Base-by-base conservation (phyloP, 257 asterid species). In the Scutellaria barbata region DNA sequence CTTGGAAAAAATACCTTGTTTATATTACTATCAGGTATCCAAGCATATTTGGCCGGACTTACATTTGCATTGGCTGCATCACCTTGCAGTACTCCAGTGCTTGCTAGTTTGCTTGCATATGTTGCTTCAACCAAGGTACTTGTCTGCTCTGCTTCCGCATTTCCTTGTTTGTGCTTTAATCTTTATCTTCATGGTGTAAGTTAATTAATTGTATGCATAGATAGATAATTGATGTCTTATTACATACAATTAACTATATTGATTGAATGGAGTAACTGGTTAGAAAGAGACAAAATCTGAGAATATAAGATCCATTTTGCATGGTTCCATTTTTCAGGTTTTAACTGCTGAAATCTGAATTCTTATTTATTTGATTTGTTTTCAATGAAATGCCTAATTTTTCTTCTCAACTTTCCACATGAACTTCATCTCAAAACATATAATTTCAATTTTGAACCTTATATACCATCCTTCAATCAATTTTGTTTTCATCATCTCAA, bases 51-150 rank as follows among this genome's bases (percentile, higher is more conserved):
- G 86, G 98, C 96, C 11, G 97, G 98, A 45, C 96, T 93, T 56
- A 89, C 97, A 67, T 93, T 93, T 85, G 98, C 98, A 77, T 83
- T 93, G 77, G 98, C 98, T 74, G 98, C 98, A 74, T 93, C 97
- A 6, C 98, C 97, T 43, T 93, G 97, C 85, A 93, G 77, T 55
- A 73, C 77, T 30, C 77, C 77, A 6, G 96, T 90, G 52, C 89
- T 93, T 46, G 97, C 97, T 54, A 85, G 90, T 82, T 63, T 93
- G 82, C 98, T 93, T 64, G 98, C 90, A 76, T 93, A 90, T 62
- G 97, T 93, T 22, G 97, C 98, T 59, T 83, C 98, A 10, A 89
- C 98, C 69, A 85, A 63, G 95, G 97, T 90, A 88, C 78, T 25
- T 41, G 7, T 30, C 77, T 54, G 14, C 53, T 73, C 66, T 35